Evolutionary conservation across 768 basidiomycete species (phyloP).

Genomic region (Lentinus brumalis): DNA sequence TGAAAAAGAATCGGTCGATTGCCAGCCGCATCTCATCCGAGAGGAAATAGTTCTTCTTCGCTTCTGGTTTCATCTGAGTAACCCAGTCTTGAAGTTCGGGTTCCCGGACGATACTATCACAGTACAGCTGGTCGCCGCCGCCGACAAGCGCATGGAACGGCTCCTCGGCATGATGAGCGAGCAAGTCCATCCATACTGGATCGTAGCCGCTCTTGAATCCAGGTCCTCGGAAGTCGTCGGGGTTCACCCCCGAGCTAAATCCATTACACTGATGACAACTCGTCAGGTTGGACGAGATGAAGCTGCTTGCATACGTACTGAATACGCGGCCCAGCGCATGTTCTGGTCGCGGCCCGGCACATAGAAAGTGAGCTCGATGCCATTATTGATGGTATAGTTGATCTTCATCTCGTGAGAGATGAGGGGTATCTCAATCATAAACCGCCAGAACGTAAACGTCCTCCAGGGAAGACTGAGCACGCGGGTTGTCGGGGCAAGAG

Average conservation of each 20-base stretch:
- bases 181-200: slow-evolving; percentile 92
- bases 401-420: slow-evolving; percentile 71
- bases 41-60: slow-evolving; percentile 59
- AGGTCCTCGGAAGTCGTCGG: slow-evolving; percentile 81
- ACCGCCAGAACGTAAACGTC: slow-evolving; percentile 93
- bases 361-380: slow-evolving; percentile 76
- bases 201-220: slow-evolving; percentile 84
- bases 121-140: slow-evolving; percentile 93
- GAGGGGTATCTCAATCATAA: slow-evolving; percentile 82
- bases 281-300: not conserved
- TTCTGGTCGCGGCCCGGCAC: slow-evolving; percentile 82
- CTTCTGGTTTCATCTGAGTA: slow-evolving; percentile 52
- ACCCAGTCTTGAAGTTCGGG: slow-evolving; percentile 91
- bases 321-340: slow-evolving; percentile 90
- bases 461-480: slow-evolving; percentile 39
- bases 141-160: slow-evolving; percentile 94
- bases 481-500: not conserved
- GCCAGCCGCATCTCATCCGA: slow-evolving; percentile 72
- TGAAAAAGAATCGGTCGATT: slow-evolving; percentile 88
- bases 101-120: slow-evolving; percentile 80
- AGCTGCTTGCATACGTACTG: slow-evolving; percentile 48
- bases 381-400: slow-evolving; percentile 79
- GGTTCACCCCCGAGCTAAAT: slow-evolving; percentile 87
- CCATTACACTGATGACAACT: slow-evolving; percentile 70
- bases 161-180: slow-evolving; percentile 72